Evolutionary conservation across 2,329 filamentous ascomycete genomes (phyloP).

Genomic region (Aspergillus sp.): DNA sequence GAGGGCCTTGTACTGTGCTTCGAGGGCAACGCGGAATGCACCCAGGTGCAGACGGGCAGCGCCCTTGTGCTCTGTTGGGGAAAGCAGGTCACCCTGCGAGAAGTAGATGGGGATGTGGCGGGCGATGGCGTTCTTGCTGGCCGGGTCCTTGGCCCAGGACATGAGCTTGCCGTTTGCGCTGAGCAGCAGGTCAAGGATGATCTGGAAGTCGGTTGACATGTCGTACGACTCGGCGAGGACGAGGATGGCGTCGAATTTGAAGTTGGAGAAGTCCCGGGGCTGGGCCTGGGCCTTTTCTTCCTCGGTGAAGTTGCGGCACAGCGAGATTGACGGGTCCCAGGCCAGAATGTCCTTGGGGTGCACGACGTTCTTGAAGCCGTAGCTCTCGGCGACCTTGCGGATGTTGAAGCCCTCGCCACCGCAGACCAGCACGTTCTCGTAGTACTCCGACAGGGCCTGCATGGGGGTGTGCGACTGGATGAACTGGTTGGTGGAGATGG

Average conservation of each 20-base stretch:
- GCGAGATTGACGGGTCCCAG: conserved; percentile 67
- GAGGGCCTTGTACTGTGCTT: conserved; percentile 64
- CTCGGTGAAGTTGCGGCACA: conserved; percentile 66
- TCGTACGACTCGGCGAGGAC: conserved; percentile 74
- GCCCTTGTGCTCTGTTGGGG: conserved; percentile 64
- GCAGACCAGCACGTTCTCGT: conserved; percentile 72
- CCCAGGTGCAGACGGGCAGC: conserved; percentile 69
- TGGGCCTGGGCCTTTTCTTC: conserved; percentile 66
- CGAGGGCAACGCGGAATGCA: conserved; percentile 70
- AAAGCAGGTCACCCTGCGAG: conserved; percentile 64
- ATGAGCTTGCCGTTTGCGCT: conserved; percentile 66
- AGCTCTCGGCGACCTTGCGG: conserved; percentile 70
- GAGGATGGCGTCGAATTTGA: conserved; percentile 72
- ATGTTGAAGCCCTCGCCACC: conserved; percentile 74
- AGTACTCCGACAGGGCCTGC: conserved; percentile 74
- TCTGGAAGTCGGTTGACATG: conserved; percentile 73
- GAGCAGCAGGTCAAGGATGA: conserved; percentile 71
- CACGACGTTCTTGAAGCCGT: conserved; percentile 72
- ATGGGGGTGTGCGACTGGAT: conserved; percentile 77
- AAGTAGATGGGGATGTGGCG: conserved; percentile 74
- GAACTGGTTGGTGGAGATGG: conserved; percentile 70
- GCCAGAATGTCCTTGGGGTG: conserved; percentile 73
- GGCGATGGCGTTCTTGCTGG: conserved; percentile 36
- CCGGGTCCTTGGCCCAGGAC: conserved; percentile 65
- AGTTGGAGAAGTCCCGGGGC: conserved; percentile 70